These are phyloP conservation scores for Ajuga chamaepitys DNA, from an alignment of 257 asterid species.

Conservation along the genomic window DNA sequence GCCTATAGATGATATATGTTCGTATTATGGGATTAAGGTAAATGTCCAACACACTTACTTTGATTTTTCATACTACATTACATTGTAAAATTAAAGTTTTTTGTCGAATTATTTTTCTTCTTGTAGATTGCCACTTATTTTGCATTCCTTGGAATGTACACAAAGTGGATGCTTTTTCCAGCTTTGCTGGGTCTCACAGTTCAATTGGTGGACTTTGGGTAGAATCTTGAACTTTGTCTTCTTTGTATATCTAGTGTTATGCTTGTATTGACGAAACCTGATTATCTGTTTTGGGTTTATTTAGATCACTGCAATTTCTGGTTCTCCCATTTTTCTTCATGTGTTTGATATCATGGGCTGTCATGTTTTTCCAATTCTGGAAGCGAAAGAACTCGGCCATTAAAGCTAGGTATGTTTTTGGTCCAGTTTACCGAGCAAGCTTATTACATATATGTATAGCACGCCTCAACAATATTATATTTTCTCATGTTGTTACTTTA, in stretches of 20 bases:
- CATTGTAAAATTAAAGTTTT: not conserved
- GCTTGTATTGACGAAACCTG: not conserved
- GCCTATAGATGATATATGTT: constrained; percentile 89
- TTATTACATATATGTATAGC: not conserved
- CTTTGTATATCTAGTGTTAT: not conserved
- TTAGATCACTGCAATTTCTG: constrained; percentile 64
- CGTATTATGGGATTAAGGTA: constrained; percentile 87
- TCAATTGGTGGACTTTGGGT: constrained; percentile 88
- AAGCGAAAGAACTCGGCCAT: constrained; percentile 83
- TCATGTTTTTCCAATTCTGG: constrained; percentile 89
- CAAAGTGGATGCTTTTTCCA: constrained; percentile 91
- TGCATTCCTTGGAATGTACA: constrained; percentile 87
- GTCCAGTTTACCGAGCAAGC: not conserved
- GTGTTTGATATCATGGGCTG: constrained; percentile 82
- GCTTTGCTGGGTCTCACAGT: constrained; percentile 71
- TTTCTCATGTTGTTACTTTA: not conserved
- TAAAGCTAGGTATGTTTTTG: constrained; percentile 48
- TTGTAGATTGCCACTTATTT: constrained; percentile 85
- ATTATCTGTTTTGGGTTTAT: constrained; percentile 4
- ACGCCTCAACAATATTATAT: not conserved
- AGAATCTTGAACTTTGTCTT: constrained; percentile 13
- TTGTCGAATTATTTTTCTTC: not conserved
- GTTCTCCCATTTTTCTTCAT: constrained; percentile 85
- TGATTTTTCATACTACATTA: constrained; percentile 3
- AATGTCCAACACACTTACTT: not conserved